phyloP scores from a whole-genome alignment of 192 early-diverging fungal species.

The Podila verticillata region DNA sequence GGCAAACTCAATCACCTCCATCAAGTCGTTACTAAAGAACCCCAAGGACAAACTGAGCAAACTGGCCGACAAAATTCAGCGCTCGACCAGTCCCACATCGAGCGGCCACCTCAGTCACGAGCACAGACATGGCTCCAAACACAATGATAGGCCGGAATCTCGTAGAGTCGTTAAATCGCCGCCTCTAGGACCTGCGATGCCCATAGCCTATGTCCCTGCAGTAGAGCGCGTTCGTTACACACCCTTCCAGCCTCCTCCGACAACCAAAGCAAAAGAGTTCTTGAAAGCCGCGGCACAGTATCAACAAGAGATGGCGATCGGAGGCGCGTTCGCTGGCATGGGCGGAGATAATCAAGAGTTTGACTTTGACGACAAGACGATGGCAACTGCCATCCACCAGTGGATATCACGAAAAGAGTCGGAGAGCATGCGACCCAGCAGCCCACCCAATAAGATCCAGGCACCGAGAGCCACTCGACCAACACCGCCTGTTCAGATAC shows the following conservation, averaged over 20 bases:
- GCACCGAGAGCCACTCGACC: constrained; percentile 12
- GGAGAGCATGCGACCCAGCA: constrained; percentile 6
- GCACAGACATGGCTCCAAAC: constrained; percentile 36
- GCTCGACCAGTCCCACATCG: constrained; percentile 53
- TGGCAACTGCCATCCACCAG: constrained; percentile 44
- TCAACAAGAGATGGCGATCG: constrained; percentile 31
- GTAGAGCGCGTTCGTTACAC: constrained; percentile 57
- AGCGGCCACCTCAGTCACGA: constrained; percentile 43
- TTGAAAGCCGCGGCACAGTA: constrained; percentile 44
- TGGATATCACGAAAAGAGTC: constrained; percentile 48
- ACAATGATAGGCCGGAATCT: constrained; percentile 18
- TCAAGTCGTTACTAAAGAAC: constrained; percentile 20
- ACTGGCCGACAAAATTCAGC: constrained; percentile 48
- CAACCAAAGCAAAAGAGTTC: constrained; percentile 45
- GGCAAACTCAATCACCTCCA: constrained; percentile 46
- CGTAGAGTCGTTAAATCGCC: constrained; percentile 48
- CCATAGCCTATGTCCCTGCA: constrained; percentile 57
- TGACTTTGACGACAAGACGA: constrained; percentile 37
- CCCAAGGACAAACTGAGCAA: constrained; percentile 43
- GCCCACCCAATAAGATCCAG: background rate
- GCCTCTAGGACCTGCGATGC: constrained; percentile 50
- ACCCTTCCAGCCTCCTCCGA: constrained; percentile 50
- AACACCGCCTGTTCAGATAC: constrained; percentile 27
- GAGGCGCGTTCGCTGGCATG: constrained; percentile 24
- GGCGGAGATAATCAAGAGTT: constrained; percentile 35